phyloP scores from a whole-genome alignment of 2,329 filamentous ascomycete species.

The Venturiaceae sp. region DNA sequence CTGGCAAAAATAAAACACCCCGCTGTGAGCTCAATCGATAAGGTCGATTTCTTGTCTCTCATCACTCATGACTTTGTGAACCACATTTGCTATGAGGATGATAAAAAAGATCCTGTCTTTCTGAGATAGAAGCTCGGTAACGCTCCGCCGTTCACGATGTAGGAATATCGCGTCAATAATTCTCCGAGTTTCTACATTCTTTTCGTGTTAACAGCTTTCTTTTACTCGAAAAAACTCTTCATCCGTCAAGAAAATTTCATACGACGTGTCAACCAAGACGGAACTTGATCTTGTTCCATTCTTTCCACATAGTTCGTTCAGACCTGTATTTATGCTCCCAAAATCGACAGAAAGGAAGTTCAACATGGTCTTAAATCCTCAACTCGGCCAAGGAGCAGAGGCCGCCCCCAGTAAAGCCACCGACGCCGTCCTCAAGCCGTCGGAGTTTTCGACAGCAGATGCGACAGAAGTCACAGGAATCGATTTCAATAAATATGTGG shows the following conservation, averaged over 20 bases:
- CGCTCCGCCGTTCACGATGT: too few species aligned
- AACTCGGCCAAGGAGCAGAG: background rate
- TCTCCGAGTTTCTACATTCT: background rate
- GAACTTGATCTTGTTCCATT: too few species aligned
- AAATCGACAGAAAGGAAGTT: too few species aligned
- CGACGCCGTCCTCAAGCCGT: constrained; percentile 76
- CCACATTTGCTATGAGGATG: too few species aligned
- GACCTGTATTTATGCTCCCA: too few species aligned
- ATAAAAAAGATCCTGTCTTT: too few species aligned
- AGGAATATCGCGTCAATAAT: background rate
- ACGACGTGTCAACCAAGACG: background rate
- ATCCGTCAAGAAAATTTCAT: background rate
- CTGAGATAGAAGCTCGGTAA: too few species aligned
- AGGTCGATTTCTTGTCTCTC: too few species aligned
- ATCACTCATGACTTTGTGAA: too few species aligned
- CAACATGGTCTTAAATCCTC: background rate
- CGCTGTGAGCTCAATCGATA: too few species aligned
- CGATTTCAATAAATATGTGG: constrained; percentile 77
- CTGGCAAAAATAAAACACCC: too few species aligned
- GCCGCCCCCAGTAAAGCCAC: constrained; percentile 31
- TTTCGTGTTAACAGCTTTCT: background rate
- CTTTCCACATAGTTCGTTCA: background rate
- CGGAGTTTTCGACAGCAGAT: constrained; percentile 68
- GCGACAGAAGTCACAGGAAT: constrained; percentile 80
- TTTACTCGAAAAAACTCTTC: background rate